Percentiles rank a stretch among this genome's conserved stretches.
Evolutionary conservation across 225 moss, liverwort and hornwort species (phyloP).

Genomic region (Anthoceros angustus): DNA sequence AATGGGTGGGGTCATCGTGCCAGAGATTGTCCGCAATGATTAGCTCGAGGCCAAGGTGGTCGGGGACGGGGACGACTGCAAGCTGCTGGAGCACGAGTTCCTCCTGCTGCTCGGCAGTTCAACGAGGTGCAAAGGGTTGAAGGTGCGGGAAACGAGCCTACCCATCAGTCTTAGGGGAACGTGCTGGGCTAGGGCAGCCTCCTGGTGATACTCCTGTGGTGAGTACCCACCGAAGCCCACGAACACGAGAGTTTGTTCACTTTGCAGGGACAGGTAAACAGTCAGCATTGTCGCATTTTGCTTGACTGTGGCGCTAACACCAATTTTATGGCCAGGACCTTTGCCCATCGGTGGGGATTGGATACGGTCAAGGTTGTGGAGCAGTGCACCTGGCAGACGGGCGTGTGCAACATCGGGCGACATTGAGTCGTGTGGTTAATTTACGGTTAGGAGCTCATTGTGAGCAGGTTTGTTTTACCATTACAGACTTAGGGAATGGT

Average conservation of each 20-base stretch:
- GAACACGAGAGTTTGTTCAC: not conserved
- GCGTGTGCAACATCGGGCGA: not conserved
- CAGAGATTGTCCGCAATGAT: not conserved
- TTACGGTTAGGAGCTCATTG: not conserved
- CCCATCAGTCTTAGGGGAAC: not conserved
- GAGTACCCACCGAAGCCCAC: not conserved
- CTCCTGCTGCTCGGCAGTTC: not conserved
- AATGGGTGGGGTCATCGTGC: not conserved
- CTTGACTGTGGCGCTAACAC: not conserved
- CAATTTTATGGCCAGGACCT: not conserved
- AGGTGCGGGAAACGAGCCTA: not conserved
- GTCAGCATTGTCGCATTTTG: not conserved
- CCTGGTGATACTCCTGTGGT: no score
- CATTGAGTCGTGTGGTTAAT: not conserved
- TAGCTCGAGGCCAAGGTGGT: not conserved
- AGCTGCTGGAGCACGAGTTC: not conserved
- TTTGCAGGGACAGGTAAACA: not conserved
- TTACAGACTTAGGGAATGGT: not conserved
- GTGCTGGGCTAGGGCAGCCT: not conserved
- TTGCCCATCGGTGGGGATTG: not conserved
- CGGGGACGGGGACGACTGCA: not conserved
- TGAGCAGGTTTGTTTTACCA: not conserved
- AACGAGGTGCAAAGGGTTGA: not conserved
- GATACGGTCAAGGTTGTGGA: not conserved
- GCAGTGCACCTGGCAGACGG: not conserved